Conservation (phyloP, 257 asterid species). For the Solanum sitiens region DNA sequence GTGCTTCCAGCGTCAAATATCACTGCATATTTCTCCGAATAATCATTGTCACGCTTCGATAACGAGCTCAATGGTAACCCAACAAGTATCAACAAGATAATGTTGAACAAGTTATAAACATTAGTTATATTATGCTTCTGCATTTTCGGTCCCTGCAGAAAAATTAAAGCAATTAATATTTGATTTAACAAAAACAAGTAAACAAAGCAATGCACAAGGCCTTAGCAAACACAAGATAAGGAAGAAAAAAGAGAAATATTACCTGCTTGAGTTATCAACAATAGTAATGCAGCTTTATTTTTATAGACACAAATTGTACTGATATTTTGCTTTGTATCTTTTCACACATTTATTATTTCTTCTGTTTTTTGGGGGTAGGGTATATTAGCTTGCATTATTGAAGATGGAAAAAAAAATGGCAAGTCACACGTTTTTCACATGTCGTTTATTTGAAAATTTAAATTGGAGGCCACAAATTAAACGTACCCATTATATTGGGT, state of each 20-base stretch:
- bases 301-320: not conserved
- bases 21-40: slow-evolving; percentile 40
- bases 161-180: not conserved
- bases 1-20: slow-evolving; percentile 93
- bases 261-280: not conserved
- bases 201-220: not conserved
- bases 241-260: not conserved
- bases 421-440: not conserved
- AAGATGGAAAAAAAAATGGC: not conserved
- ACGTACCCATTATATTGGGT: not conserved
- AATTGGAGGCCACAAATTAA: not conserved
- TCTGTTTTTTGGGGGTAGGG: not conserved
- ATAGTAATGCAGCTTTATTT: not conserved
- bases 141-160: not conserved
- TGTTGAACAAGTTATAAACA: not conserved
- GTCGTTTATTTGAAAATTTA: not conserved
- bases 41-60: not conserved
- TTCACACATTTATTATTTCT: not conserved
- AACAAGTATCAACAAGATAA: not conserved
- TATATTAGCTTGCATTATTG: not conserved
- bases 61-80: not conserved
- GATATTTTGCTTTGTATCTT: not conserved
- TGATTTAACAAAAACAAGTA: not conserved
- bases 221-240: not conserved
- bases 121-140: not conserved